Percentiles rank a stretch among this genome's conserved stretches.
Evolutionary conservation across 306 rosid genomes (phyloP).

Genomic region (Parietaria judaica): DNA sequence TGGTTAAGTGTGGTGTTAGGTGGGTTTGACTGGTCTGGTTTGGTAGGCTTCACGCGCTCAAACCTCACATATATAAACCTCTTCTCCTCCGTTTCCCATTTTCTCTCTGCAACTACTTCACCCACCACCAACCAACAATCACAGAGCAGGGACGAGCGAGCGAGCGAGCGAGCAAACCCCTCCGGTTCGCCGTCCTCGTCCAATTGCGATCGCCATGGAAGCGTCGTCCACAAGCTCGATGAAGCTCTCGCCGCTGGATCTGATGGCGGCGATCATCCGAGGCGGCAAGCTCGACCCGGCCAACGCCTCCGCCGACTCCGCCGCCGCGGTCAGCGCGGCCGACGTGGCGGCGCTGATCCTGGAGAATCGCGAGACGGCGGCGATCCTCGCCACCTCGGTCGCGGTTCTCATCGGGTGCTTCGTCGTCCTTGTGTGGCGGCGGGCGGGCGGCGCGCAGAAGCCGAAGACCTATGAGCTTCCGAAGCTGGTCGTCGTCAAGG

Average conservation of each 20-base stretch:
- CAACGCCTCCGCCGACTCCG: slow-evolving; percentile 36
- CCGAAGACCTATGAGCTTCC: slow-evolving; percentile 33
- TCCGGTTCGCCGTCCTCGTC: not conserved
- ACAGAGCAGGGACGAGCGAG: not conserved
- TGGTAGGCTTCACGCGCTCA: slow-evolving; percentile 20
- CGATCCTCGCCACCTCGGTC: slow-evolving; percentile 69
- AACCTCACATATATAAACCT: slow-evolving; percentile 1
- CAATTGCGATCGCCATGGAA: slow-evolving; percentile 30
- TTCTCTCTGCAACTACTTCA: slow-evolving; percentile 21
- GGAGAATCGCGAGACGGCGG: slow-evolving; percentile 57
- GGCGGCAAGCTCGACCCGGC: slow-evolving; percentile 61
- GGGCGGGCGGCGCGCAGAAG: slow-evolving; percentile 41
- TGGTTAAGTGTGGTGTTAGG: slow-evolving; percentile 24
- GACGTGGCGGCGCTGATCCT: slow-evolving; percentile 42
- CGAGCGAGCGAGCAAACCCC: not conserved
- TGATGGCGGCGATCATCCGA: slow-evolving; percentile 68
- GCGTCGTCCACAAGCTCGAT: slow-evolving; percentile 48
- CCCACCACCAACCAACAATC: slow-evolving; percentile 5
- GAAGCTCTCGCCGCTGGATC: slow-evolving; percentile 82
- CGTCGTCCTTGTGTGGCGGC: slow-evolving; percentile 69
- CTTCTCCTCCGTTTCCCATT: slow-evolving; percentile 19
- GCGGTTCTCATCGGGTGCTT: slow-evolving; percentile 84
- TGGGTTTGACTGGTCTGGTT: slow-evolving; percentile 30
- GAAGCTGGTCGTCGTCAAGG: slow-evolving; percentile 32
- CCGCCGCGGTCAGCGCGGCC: slow-evolving; percentile 8